Conservation (phyloP, 495 filamentous ascomycete genomes). For the Trichocladium uniseriatum region DNA sequence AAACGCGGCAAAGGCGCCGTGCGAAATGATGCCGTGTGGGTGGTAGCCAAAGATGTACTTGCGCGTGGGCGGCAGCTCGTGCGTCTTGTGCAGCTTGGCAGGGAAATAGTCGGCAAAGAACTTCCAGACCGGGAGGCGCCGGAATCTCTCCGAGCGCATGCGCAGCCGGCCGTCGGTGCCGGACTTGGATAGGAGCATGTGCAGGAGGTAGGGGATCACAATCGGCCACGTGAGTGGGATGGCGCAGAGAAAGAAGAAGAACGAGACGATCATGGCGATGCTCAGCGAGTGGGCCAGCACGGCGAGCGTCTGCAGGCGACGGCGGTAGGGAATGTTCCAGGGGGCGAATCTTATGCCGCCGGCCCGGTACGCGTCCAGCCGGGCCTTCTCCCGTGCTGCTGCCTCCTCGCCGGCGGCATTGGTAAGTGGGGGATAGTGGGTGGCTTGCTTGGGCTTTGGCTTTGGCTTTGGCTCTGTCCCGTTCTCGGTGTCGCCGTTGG, state of each 20-base stretch:
- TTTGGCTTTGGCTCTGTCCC: not conserved
- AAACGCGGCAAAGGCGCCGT: constrained; percentile 90
- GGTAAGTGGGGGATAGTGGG: constrained; percentile 15
- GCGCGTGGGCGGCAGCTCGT: constrained; percentile 64
- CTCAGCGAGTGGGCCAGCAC: constrained; percentile 80
- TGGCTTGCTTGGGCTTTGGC: not conserved
- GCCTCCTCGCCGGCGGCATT: constrained; percentile 1
- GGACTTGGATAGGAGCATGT: constrained; percentile 69
- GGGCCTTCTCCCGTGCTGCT: constrained; percentile 14
- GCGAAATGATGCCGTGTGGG: constrained; percentile 92
- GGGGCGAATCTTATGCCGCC: constrained; percentile 69
- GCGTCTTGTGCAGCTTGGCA: constrained; percentile 72
- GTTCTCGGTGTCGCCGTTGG: not conserved
- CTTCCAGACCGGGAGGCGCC: constrained; percentile 71
- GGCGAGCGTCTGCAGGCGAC: constrained; percentile 77
- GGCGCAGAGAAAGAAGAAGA: constrained; percentile 85
- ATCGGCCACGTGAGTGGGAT: constrained; percentile 89
- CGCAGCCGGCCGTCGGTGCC: constrained; percentile 63
- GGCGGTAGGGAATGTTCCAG: constrained; percentile 71
- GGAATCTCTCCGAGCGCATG: constrained; percentile 61
- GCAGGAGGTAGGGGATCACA: constrained; percentile 81
- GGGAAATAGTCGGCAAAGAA: constrained; percentile 92
- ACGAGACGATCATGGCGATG: constrained; percentile 62
- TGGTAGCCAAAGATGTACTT: constrained; percentile 99
- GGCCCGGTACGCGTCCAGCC: constrained; percentile 15